Evolutionary conservation across 805 yeast species (phyloP).

Genomic region (Ogataea parapolymorpha): DNA sequence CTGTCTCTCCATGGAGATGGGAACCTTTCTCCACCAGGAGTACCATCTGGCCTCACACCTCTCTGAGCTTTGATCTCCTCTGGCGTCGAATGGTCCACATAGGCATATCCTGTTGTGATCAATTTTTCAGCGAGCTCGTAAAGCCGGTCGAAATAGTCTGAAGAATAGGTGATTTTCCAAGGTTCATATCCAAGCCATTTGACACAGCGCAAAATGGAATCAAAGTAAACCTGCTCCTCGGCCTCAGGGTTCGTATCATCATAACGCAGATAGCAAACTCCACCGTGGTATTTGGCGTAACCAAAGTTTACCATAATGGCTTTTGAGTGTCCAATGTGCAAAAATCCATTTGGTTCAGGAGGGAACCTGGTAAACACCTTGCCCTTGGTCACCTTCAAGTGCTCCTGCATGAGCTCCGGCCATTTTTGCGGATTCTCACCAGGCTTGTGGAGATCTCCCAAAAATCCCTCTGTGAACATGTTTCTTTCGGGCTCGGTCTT

Average conservation of each 20-base stretch:
- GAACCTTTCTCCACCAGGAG: constrained; percentile 87
- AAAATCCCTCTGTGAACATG: constrained; percentile 93
- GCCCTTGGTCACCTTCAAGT: constrained; percentile 74
- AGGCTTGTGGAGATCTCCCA: constrained; percentile 91
- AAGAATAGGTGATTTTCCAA: constrained; percentile 91
- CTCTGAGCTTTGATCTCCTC: constrained; percentile 88
- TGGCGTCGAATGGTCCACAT: constrained; percentile 89
- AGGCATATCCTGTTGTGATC: constrained; percentile 69
- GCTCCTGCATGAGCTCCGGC: constrained; percentile 81
- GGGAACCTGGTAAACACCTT: constrained; percentile 93
- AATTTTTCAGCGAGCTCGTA: constrained; percentile 86
- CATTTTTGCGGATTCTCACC: constrained; percentile 92
- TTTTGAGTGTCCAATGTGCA: constrained; percentile 97
- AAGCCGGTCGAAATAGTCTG: constrained; percentile 88
- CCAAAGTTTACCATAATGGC: constrained; percentile 98
- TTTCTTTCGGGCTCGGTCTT: constrained; percentile 43
- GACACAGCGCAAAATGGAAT: constrained; percentile 78
- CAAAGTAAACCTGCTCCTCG: constrained; percentile 89
- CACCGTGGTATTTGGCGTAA: constrained; percentile 83
- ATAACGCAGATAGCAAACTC: constrained; percentile 86
- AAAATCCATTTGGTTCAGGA: constrained; percentile 97
- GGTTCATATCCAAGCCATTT: constrained; percentile 94
- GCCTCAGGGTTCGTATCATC: constrained; percentile 99
- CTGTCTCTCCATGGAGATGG: constrained; percentile 76
- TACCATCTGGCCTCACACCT: constrained; percentile 89